Percentiles rank a stretch among this genome's conserved stretches.
These are phyloP conservation scores for Ustilago sp. DNA, from an alignment of 1,284 basidiomycete species.

Conservation along the genomic window DNA sequence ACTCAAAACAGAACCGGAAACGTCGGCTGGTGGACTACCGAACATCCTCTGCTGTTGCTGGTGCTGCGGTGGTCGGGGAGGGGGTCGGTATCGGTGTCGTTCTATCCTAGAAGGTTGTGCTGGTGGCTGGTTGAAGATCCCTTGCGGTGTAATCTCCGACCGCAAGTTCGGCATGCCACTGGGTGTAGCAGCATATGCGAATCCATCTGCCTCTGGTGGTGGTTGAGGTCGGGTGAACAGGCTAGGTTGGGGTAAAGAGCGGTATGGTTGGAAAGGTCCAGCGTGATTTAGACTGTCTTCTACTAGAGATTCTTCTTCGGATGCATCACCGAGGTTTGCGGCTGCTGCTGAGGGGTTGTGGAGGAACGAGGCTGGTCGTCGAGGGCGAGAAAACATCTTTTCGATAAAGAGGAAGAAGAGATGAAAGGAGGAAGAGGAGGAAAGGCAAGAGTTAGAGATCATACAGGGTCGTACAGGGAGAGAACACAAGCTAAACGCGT, in stretches of 20 bases:
- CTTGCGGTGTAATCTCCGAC: not conserved
- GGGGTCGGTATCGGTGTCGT: not conserved
- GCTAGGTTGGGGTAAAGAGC: not conserved
- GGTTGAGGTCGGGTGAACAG: conserved; percentile 3
- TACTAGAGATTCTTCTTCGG: not conserved
- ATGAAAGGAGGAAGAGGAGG: not conserved
- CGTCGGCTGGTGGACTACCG: not conserved
- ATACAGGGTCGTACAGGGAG: not conserved
- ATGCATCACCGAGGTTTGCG: not conserved
- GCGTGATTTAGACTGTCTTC: conserved; percentile 20
- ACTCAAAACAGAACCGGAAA: not conserved
- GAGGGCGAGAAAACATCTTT: not conserved
- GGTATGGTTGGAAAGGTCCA: not conserved
- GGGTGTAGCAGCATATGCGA: conserved; percentile 15
- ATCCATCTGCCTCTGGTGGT: not conserved
- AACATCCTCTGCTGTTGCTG: not conserved
- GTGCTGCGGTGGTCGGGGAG: not conserved
- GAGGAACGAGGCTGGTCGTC: not conserved
- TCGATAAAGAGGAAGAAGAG: not conserved
- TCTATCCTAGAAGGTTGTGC: not conserved
- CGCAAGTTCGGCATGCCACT: not conserved
- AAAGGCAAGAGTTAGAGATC: not conserved
- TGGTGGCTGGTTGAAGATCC: not conserved
- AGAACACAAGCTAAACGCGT: not conserved
- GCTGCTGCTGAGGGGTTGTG: not conserved